Evolutionary conservation across 2,329 filamentous ascomycete species (phyloP).

Genomic region (Septoria linicola): DNA sequence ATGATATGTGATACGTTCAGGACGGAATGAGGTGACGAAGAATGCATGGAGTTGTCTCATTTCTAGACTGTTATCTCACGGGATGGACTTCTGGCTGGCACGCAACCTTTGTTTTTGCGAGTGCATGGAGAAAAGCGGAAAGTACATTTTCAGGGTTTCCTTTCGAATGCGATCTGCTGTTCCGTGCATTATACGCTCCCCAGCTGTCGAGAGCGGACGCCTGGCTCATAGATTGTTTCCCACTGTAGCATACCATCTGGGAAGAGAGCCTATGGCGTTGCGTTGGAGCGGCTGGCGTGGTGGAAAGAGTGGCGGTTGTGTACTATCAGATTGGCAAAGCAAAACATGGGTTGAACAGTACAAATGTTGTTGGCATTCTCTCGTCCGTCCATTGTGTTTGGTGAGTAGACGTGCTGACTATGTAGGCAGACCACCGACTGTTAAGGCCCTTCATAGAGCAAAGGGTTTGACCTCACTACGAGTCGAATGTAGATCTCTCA

Average conservation of each 20-base stretch:
- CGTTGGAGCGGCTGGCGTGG: slow-evolving; percentile 5
- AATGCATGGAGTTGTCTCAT: neutral
- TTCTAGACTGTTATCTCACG: slow-evolving; percentile 15
- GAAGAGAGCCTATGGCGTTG: slow-evolving; percentile 9
- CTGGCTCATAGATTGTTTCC: neutral
- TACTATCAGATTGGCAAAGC: slow-evolving; percentile 14
- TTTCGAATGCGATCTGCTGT: neutral
- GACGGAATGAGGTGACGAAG: slow-evolving; percentile 4
- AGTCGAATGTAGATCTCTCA: neutral
- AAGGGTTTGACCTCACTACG: neutral
- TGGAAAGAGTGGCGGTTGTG: neutral
- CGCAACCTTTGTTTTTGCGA: neutral
- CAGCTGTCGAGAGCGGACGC: slow-evolving; percentile 5
- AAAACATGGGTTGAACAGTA: slow-evolving; percentile 11
- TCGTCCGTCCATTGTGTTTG: neutral
- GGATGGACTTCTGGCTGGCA: slow-evolving; percentile 5
- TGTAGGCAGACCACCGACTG: too few species aligned
- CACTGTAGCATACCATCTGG: slow-evolving; percentile 12
- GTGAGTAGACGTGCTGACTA: too few species aligned
- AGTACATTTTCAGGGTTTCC: slow-evolving; percentile 1
- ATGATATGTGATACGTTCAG: slow-evolving; percentile 2
- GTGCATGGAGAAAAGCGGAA: slow-evolving; percentile 11
- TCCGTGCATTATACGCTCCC: slow-evolving; percentile 7
- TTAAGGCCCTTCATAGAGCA: too few species aligned
- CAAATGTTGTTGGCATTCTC: neutral